Conservation (phyloP, 805 yeast species). For the Pichia nanzhaoensis region DNA sequence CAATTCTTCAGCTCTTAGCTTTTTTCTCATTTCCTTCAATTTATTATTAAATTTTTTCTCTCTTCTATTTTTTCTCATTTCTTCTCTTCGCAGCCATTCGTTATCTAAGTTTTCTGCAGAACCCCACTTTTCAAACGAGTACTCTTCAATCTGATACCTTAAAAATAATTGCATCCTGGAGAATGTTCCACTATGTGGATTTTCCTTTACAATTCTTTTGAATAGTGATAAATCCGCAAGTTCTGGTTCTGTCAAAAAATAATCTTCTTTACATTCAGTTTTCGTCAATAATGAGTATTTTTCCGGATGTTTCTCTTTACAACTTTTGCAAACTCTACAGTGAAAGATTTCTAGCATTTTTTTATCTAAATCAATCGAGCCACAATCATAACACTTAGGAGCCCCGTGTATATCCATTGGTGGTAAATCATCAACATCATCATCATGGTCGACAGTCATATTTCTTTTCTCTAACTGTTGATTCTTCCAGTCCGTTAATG, state of each 20-base stretch:
- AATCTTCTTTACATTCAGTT: slow-evolving; percentile 92
- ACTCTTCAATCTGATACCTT: slow-evolving; percentile 88
- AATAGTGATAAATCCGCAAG: slow-evolving; percentile 61
- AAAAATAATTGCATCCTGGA: slow-evolving; percentile 89
- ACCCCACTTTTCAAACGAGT: slow-evolving; percentile 93
- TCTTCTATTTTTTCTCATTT: slow-evolving; percentile 58
- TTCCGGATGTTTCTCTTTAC: slow-evolving; percentile 69
- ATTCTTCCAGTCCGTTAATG: slow-evolving; percentile 51
- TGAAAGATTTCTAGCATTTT: slow-evolving; percentile 62
- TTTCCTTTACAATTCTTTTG: slow-evolving; percentile 79
- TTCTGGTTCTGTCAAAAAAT: slow-evolving; percentile 90
- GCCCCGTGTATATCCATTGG: slow-evolving; percentile 67
- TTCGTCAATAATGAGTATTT: slow-evolving; percentile 88
- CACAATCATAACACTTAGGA: slow-evolving; percentile 80
- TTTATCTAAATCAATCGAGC: slow-evolving; percentile 72
- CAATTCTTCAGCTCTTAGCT: slow-evolving; percentile 86
- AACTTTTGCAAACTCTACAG: slow-evolving; percentile 71
- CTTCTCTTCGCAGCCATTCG: slow-evolving; percentile 88
- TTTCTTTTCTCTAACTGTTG: slow-evolving; percentile 36
- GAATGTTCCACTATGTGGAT: slow-evolving; percentile 86
- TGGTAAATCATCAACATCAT: slow-evolving; percentile 58
- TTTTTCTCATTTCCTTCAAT: slow-evolving; percentile 79
- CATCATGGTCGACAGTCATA: slow-evolving; percentile 15
- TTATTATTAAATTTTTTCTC: slow-evolving; percentile 76
- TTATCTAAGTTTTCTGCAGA: slow-evolving; percentile 78